phyloP scores from a whole-genome alignment of 805 yeast genomes.

The Priceomyces haplophilus region DNA sequence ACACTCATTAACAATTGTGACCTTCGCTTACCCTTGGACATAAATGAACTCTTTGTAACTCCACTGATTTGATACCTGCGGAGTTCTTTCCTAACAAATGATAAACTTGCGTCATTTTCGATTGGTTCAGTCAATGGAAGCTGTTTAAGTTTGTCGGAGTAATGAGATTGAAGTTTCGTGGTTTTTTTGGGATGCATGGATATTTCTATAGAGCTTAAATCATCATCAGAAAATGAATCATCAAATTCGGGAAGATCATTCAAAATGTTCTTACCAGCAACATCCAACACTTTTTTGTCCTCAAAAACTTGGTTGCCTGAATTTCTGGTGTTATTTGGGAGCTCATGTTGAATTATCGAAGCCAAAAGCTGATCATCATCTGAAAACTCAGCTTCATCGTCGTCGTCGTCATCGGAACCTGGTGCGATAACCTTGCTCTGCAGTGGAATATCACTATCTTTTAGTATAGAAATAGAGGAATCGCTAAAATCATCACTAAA shows the following conservation, averaged over 20 bases:
- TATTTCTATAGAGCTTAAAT: neutral
- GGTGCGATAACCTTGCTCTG: neutral
- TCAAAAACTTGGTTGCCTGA: neutral
- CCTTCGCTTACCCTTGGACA: slow-evolving; percentile 23
- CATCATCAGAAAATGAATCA: slow-evolving; percentile 1
- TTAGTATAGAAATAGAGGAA: slow-evolving; percentile 1
- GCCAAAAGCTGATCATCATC: slow-evolving; percentile 7
- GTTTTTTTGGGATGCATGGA: neutral
- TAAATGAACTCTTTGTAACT: slow-evolving; percentile 30
- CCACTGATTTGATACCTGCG: slow-evolving; percentile 44
- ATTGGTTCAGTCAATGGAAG: neutral
- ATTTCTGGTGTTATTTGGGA: neutral
- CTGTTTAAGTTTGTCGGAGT: neutral
- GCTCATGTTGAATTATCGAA: neutral
- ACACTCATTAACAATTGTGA: slow-evolving; percentile 58
- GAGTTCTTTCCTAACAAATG: slow-evolving; percentile 47
- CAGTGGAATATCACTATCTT: neutral
- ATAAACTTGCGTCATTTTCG: slow-evolving; percentile 29
- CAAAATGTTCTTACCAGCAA: neutral
- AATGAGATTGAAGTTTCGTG: neutral
- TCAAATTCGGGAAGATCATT: neutral
- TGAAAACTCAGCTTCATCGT: slow-evolving; percentile 15
- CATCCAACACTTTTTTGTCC: neutral
- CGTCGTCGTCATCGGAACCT: slow-evolving; percentile 12
- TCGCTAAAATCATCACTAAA: slow-evolving; percentile 16